Evolutionary conservation across 164 flowering plant species (phyloP).

Genomic region (Euptelea pleiosperma): DNA sequence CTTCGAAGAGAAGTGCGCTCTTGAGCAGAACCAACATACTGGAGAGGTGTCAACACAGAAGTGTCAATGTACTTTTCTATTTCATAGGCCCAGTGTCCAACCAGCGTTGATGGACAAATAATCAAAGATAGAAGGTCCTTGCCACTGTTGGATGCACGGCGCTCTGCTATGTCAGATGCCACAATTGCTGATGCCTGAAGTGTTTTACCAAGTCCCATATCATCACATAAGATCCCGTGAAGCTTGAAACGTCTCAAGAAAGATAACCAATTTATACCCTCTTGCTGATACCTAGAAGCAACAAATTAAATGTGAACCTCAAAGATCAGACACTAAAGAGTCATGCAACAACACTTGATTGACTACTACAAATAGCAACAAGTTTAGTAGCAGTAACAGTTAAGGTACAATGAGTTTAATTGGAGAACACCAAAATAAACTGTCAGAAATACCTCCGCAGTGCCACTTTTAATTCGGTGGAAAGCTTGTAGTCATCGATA

Average conservation of each 20-base stretch:
- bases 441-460: slow-evolving; percentile 60
- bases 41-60: slow-evolving; percentile 66
- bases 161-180: slow-evolving; percentile 90
- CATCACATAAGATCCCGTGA: slow-evolving; percentile 99
- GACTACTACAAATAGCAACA: too few relatives aligned
- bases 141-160: slow-evolving; percentile 31
- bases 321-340: neutral
- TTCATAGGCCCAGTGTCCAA: slow-evolving; percentile 98
- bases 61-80: slow-evolving; percentile 90
- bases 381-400: too few relatives aligned
- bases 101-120: slow-evolving; percentile 94
- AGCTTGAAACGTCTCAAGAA: slow-evolving; percentile 92
- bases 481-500: slow-evolving; percentile 88
- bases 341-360: too few relatives aligned
- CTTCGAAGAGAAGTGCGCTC: slow-evolving; percentile 63
- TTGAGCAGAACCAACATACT: slow-evolving; percentile 91
- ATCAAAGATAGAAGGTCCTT: slow-evolving; percentile 61
- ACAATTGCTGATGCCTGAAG: slow-evolving; percentile 99
- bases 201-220: slow-evolving; percentile 99
- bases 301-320: neutral
- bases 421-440: neutral
- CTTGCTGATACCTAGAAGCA: slow-evolving; percentile 87
- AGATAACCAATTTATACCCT: slow-evolving; percentile 97
- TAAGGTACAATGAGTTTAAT: too few relatives aligned
- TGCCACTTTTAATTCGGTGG: slow-evolving; percentile 73